Percentiles rank a stretch among this genome's conserved stretches.
Evolutionary conservation across 306 rosid species (phyloP).

Genomic region (Vigna nakashimae): DNA sequence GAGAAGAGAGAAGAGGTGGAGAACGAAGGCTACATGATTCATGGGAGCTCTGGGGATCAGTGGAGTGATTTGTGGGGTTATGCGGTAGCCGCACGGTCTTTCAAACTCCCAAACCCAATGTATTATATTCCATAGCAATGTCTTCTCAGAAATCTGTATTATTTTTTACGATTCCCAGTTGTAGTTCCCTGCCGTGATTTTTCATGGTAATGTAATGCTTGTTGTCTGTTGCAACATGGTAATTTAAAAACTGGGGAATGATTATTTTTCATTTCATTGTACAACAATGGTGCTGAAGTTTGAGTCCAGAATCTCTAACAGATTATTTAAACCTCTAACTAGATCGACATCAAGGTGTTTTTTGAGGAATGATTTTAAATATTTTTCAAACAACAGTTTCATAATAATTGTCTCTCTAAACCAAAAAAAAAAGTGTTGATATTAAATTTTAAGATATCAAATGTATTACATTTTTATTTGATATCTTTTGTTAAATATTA

Average conservation of each 20-base stretch:
- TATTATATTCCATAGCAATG: conserved; percentile 59
- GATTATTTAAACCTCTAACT: not conserved
- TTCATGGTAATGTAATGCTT: conserved; percentile 16
- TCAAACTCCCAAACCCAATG: conserved; percentile 94
- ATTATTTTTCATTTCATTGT: not conserved
- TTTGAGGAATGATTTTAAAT: not conserved
- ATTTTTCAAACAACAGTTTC: not conserved
- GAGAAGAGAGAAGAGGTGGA: conserved; percentile 76
- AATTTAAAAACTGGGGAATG: not conserved
- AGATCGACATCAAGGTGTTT: not conserved
- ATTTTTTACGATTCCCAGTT: conserved; percentile 24
- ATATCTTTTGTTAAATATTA: not conserved
- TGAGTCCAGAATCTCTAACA: not conserved
- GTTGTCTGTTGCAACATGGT: not conserved
- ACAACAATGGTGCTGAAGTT: not conserved
- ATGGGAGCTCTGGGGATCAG: conserved; percentile 89
- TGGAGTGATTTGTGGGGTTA: conserved; percentile 90
- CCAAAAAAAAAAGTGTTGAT: not conserved
- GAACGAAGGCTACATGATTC: conserved; percentile 69
- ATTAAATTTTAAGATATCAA: too few species aligned
- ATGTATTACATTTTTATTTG: not conserved
- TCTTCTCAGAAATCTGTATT: conserved; percentile 39
- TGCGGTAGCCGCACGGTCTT: conserved; percentile 69
- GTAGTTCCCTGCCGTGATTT: not conserved
- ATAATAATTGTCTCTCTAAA: not conserved